Base-by-base conservation (phyloP, 306 rosid genomes). In the Spatholobus suberectus region DNA sequence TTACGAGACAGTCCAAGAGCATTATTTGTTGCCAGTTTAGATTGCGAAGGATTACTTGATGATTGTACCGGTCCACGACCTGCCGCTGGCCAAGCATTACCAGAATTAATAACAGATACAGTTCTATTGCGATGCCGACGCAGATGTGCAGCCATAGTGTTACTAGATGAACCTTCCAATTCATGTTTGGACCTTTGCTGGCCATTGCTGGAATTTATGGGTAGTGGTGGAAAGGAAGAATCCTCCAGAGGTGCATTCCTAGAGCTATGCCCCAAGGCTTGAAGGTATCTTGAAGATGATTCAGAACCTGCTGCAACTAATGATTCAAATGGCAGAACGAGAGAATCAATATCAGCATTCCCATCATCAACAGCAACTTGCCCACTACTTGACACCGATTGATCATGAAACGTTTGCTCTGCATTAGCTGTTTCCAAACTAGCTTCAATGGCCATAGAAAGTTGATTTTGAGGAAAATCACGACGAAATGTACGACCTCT, bases 211-310 rank as follows among this genome's bases (percentile, higher is more conserved):
- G 97, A 79, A 80, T 83, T 84, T 38, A 76, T 80, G 44, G 90
- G 81, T 13, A 96, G 97, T 5, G 99, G 98, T 67, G 99, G 99
- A 88, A 96, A 96, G 77, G 92, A 89, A 80, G 98, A 91, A 78
- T 88, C 94, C 75, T 7, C 92, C 85, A 94, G 74, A 54, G 86
- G 78, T 18, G 85, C 81, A 76, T 34, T 86, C 63, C 82, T 78
- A 65, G 96, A 83, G 76, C 69, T 73, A 3, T 86, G 90, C 21
- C 99, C 97, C 86, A 96, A 86, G 52, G 99, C 99, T 84, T 94
- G 98, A 76, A 81, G 97, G 85, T 96, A 96, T 77, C 98, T 88
- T 62, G 93, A 57, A 62, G 99, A 41, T 78, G 82, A 20, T 80
- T 96, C 98, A 27, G 90, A 77, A 83, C 90, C 91, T 21, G 81